Evolutionary conservation across 257 asterid genomes (phyloP), one percentile per base, ranked within the genome.

Genomic region (Ocimum tenuiflorum): DNA sequence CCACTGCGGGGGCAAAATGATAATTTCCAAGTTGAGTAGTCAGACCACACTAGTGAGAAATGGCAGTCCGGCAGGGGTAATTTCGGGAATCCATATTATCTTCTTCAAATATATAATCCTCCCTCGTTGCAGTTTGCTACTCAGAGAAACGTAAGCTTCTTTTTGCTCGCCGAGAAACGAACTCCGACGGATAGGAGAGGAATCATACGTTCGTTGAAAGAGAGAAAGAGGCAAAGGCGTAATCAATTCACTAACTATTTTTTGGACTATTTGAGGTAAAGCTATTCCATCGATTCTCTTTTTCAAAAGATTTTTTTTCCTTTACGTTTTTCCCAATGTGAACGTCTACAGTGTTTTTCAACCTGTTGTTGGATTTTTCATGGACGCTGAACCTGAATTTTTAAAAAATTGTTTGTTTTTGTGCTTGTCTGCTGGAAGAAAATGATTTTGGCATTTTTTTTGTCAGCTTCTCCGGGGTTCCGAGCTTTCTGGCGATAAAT

Each of bases 91-190:
- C 23, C 8, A 20, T 0, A 11, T 29, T 22, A 45, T 2, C 51
- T 0, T 19, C 78, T 70, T 73, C 66, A 76, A 69, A 73, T 63
- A 62, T 27, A 51, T 56, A 63, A 27, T 36, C 68, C 67, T 58
- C 58, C 49, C 55, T 48, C 31, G 12, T 13, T 15, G 36, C 41
- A n/a, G 14, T 71, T 42, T n/a, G 64, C 19, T 33, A 35, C 68
- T 31, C 72, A 59, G 36, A 59, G 71, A 51, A 36, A 15, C 64
- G 53, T 35, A 8, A 46, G 64, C 56, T 35, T 2, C 31, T 36
- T 46, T 19, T 56, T n/a, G 33, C 54, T 47, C 74, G 7, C 39
- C 4, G 0, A 13, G 2, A 13, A 55, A 63, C 67, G 11, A 67
- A 50, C 31, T 39, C 17, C 39, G 13, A 2, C 4, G 6, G 7